Percentiles rank a stretch among this genome's conserved stretches.
Evolutionary conservation across 2,329 filamentous ascomycete species (phyloP).

Genomic region (Penicillium sp.): DNA sequence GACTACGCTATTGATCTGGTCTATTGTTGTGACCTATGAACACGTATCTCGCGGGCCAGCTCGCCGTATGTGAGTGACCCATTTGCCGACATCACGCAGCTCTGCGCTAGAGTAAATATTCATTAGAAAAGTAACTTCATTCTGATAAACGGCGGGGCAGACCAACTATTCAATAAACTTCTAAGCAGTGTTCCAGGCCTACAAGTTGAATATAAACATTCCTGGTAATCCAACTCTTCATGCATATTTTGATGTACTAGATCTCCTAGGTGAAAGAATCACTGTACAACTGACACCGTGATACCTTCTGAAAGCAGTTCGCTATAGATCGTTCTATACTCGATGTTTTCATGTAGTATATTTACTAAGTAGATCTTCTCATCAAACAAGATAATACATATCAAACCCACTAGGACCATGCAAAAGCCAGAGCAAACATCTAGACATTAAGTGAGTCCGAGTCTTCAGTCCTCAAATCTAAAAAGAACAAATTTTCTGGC

Average conservation of each 20-base stretch:
- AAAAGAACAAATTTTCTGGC: not conserved
- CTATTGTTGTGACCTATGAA: not conserved
- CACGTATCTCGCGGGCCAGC: not conserved
- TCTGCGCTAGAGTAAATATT: not conserved
- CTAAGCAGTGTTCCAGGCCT: not conserved
- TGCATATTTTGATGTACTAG: not conserved
- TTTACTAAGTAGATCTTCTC: not conserved
- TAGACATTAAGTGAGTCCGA: not conserved
- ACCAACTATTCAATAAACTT: not conserved
- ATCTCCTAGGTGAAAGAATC: no score
- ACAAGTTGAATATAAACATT: not conserved
- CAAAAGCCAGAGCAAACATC: not conserved
- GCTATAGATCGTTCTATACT: not conserved
- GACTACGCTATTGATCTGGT: not conserved
- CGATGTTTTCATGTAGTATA: not conserved
- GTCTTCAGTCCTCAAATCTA: no score
- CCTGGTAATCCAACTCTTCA: not conserved
- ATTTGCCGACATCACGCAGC: not conserved
- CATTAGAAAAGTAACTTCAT: not conserved
- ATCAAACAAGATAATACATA: no score
- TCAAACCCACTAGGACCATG: not conserved
- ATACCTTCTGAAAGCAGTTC: not conserved
- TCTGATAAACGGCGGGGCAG: not conserved
- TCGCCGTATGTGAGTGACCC: not conserved
- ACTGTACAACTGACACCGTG: not conserved